Conservation (phyloP, 805 yeast genomes). For the Kodamaea kaohsiungensis region DNA sequence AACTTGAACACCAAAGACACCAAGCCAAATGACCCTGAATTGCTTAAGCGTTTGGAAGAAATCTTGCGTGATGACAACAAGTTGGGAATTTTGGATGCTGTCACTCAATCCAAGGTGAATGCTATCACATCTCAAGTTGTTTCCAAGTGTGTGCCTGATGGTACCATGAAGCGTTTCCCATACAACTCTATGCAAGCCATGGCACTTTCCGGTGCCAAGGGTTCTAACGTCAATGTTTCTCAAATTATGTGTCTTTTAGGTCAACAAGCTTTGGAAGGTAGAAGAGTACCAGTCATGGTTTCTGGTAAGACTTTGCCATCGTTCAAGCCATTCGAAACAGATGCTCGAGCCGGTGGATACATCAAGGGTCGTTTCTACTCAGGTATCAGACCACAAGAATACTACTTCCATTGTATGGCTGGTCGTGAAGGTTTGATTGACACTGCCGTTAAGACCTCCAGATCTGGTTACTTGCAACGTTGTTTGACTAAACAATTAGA, state of each 20-base stretch:
- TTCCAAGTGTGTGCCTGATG: constrained; percentile 90
- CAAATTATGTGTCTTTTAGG: constrained; percentile 99
- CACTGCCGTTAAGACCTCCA: constrained; percentile 97
- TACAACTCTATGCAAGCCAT: constrained; percentile 96
- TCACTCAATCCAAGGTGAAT: constrained; percentile 90
- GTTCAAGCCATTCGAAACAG: constrained; percentile 94
- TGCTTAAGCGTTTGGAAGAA: constrained; percentile 87
- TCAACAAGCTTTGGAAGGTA: constrained; percentile 98
- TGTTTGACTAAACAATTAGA: constrained; percentile 97
- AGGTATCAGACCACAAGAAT: constrained; percentile 97
- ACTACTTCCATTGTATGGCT: constrained; percentile 99
- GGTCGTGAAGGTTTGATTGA: constrained; percentile 99
- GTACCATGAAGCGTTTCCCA: constrained; percentile 95
- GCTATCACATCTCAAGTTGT: constrained; percentile 94
- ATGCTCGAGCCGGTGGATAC: constrained; percentile 98
- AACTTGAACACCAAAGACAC: constrained; percentile 59
- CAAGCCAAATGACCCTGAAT: constrained; percentile 61
- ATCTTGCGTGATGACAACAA: constrained; percentile 91
- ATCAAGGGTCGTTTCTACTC: constrained; percentile 96
- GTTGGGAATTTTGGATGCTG: constrained; percentile 92
- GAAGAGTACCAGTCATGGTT: constrained; percentile 99
- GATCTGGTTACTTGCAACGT: constrained; percentile 97
- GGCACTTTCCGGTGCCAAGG: constrained; percentile 99
- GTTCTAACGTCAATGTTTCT: constrained; percentile 96
- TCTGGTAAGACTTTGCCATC: constrained; percentile 97